Evolutionary conservation across 2,329 filamentous ascomycete species (phyloP), one percentile per base, ranked within the genome.

Genomic region (Clarireedia paspali): DNA sequence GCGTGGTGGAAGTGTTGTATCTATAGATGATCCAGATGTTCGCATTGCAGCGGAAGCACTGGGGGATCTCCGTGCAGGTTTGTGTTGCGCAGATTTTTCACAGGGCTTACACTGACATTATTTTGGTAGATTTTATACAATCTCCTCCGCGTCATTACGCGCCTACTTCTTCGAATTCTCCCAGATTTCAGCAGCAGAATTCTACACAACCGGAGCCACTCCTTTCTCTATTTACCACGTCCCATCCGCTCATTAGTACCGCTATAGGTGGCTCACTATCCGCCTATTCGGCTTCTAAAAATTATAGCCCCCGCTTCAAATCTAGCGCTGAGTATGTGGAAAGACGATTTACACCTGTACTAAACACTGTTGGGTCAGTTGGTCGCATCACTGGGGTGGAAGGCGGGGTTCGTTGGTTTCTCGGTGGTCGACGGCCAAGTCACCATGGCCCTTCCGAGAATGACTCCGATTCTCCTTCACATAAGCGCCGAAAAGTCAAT

Each of bases 301-400:
- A 91, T 63, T 95, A 92, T 66, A 95, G 90, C 1, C 91, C 92
- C 0, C 82, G 88, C 2, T 89, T 96, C 68, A 91, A 89, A 70
- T 88, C 88, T n/a, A 83, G 91, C 59, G 92, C 89, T 49, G 90
- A 96, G 69, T 90, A 95, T 65, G 85, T 96, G 20, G 92, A 97
- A 71, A 86, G 89, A 47, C 92, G 89, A 63, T 83, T 96, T 51
- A 89, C 87, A 1, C 91, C 90, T 1, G 83, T 96, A 52, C 89
- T 89, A 52, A 94, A 89, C 67, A 94, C 89, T 0, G 88, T 96
- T 30, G 88, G 89, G 14, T 88, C 84, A 0, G 88, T 96, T 5
- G 87, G 90, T 30, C 83, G 89, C 30, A 85, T 85, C 34, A 96
- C 92, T 0, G 92, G 92, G 58, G 88, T 96, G 2, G 91, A 97